Conservation (phyloP, 495 filamentous ascomycete species). For the Lepidopterella palustris region DNA sequence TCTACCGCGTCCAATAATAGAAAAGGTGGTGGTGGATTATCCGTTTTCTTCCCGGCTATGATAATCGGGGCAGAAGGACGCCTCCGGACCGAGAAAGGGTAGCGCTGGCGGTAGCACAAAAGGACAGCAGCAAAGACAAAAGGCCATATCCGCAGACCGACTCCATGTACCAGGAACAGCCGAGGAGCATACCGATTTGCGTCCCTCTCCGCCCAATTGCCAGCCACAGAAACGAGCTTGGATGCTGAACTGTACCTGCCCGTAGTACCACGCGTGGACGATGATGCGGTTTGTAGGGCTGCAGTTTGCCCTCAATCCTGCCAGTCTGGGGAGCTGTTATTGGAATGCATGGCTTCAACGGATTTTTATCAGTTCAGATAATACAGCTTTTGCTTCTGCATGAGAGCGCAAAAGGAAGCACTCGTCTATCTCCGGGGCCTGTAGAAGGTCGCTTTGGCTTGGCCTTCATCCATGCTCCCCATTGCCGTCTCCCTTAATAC, state of each 20-base stretch:
- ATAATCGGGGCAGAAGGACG: neutral
- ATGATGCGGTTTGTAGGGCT: constrained; percentile 18
- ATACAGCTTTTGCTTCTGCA: constrained; percentile 17
- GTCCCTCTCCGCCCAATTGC: neutral
- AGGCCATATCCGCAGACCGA: neutral
- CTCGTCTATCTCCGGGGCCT: constrained; percentile 3
- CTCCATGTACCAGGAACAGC: neutral
- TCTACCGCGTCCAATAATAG: neutral
- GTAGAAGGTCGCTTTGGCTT: constrained; percentile 13
- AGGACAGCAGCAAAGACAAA: neutral
- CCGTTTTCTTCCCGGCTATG: neutral
- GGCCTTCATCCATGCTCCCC: constrained; percentile 3
- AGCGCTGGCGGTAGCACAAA: neutral
- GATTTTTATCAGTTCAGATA: too few relatives aligned
- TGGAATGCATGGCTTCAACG: neutral
- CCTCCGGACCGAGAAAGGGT: neutral
- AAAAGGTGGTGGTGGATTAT: neutral
- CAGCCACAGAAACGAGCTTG: neutral
- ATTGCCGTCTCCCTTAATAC: neutral
- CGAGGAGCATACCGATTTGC: neutral
- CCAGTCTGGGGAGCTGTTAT: neutral
- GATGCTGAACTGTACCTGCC: neutral
- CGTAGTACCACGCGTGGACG: neutral
- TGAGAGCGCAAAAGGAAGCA: neutral
- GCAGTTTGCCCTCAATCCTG: constrained; percentile 4